Percentiles rank a stretch among this genome's conserved stretches.
phyloP scores from a whole-genome alignment of 805 yeast species.

The Candida pseudofarinosa region DNA sequence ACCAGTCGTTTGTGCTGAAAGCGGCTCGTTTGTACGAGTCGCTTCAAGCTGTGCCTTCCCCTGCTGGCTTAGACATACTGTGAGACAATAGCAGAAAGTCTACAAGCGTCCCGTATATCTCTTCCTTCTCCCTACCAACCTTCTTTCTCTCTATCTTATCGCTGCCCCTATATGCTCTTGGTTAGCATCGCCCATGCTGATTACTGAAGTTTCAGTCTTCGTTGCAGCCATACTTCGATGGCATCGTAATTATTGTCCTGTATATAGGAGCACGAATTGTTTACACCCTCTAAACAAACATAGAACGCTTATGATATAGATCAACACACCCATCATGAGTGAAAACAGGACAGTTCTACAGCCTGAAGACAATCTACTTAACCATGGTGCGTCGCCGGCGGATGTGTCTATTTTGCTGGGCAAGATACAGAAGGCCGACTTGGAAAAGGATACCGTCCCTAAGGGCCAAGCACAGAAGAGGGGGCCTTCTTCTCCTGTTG shows the following conservation, averaged over 20 bases:
- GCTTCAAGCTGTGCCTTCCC: no score
- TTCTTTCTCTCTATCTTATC: no score
- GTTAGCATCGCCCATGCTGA: no score
- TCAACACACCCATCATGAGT: not conserved
- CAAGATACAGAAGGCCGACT: not conserved
- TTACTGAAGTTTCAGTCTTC: no score
- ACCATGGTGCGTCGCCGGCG: not conserved
- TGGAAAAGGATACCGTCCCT: not conserved
- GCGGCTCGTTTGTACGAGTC: no score
- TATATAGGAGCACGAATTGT: not conserved
- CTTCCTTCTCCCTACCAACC: no score
- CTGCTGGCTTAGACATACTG: no score
- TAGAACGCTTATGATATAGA: not conserved
- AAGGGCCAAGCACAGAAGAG: conserved; percentile 10
- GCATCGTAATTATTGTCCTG: not conserved
- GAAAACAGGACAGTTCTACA: not conserved
- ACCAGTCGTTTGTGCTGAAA: no score
- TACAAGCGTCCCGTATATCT: no score
- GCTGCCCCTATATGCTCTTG: no score
- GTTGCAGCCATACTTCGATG: not conserved
- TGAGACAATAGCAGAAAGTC: no score
- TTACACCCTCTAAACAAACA: not conserved
- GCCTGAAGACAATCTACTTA: not conserved
- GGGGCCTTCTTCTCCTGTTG: conserved; percentile 34
- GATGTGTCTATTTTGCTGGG: not conserved